These are phyloP conservation scores for Trichoderma breve DNA, from an alignment of 2,329 filamentous ascomycete genomes.

Conservation along the genomic window DNA sequence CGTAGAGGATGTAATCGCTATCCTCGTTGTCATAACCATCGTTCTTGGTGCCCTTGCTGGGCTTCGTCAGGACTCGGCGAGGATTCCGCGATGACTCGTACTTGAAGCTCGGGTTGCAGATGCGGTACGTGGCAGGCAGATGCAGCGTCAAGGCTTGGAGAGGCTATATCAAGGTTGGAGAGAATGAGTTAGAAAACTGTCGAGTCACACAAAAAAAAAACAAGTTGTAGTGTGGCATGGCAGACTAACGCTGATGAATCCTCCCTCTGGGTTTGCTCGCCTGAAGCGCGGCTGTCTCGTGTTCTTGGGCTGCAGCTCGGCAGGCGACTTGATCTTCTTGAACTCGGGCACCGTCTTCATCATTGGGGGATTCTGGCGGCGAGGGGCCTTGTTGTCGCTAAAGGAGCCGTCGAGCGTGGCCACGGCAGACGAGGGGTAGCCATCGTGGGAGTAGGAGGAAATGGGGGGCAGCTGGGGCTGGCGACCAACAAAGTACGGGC, in stretches of 20 bases:
- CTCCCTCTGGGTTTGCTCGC: slow-evolving; percentile 91
- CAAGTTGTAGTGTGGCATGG: not conserved
- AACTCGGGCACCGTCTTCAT: slow-evolving; percentile 80
- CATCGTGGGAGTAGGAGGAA: slow-evolving; percentile 65
- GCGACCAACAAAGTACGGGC: slow-evolving; percentile 55
- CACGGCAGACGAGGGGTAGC: slow-evolving; percentile 71
- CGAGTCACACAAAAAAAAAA: too few relatives aligned
- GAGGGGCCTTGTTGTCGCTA: slow-evolving; percentile 58
- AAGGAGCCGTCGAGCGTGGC: slow-evolving; percentile 68
- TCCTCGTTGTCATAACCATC: slow-evolving; percentile 99
- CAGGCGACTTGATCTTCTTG: slow-evolving; percentile 67
- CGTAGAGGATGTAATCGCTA: slow-evolving; percentile 98
- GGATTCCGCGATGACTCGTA: slow-evolving; percentile 98
- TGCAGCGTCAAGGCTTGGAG: slow-evolving; percentile 93
- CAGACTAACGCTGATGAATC: slow-evolving; percentile 85
- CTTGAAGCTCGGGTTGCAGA: slow-evolving; percentile 97
- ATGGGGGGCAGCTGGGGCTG: slow-evolving; percentile 80
- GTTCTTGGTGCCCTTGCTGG: slow-evolving; percentile 97
- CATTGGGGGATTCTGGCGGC: slow-evolving; percentile 49
- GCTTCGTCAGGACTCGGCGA: slow-evolving; percentile 91
- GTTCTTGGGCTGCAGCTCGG: slow-evolving; percentile 77
- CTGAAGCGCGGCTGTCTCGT: slow-evolving; percentile 87
- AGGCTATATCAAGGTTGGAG: slow-evolving; percentile 55
- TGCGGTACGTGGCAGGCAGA: slow-evolving; percentile 91
- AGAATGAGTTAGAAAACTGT: too few relatives aligned